A percentile compares a stretch with the other conserved stretches of the same genome.
phyloP scores from a whole-genome alignment of 139 green algal species.

The Chloropicon primus region DNA sequence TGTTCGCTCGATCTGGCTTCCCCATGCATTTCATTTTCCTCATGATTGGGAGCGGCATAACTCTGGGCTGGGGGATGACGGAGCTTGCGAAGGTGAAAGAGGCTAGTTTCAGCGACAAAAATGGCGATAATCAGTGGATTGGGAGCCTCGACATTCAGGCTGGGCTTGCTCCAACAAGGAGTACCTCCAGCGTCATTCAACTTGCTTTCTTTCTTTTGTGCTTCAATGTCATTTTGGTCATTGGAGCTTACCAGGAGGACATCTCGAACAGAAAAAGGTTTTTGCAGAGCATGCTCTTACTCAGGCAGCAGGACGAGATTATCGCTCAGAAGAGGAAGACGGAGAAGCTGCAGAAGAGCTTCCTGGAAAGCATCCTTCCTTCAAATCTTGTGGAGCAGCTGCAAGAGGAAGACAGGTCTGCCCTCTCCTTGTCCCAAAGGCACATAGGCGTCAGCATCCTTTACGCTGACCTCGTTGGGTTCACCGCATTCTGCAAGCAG shows the following conservation, averaged over 20 bases:
- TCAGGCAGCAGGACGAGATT: not conserved
- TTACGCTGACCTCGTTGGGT: not conserved
- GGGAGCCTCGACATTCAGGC: too few species aligned
- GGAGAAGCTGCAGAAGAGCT: not conserved
- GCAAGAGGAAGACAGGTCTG: too few species aligned
- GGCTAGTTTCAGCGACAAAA: too few species aligned
- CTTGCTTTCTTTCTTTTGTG: not conserved
- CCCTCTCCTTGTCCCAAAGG: not conserved
- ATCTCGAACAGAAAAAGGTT: not conserved
- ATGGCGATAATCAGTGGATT: too few species aligned
- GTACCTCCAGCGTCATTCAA: too few species aligned
- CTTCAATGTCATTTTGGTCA: not conserved
- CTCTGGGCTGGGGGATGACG: too few species aligned
- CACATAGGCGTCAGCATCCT: conserved; percentile 5
- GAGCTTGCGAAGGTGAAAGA: too few species aligned
- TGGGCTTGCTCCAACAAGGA: too few species aligned
- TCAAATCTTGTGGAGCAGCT: not conserved
- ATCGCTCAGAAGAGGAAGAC: not conserved
- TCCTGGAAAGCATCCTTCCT: not conserved
- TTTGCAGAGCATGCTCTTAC: not conserved
- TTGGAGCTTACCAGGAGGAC: not conserved
- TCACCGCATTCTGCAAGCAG: conserved; percentile 2
- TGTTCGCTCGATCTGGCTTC: too few species aligned
- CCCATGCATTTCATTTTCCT: too few species aligned
- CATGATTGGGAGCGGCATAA: too few species aligned